phyloP scores from a whole-genome alignment of 2,329 filamentous ascomycete genomes.

The Clarireedia homoeocarpa region DNA sequence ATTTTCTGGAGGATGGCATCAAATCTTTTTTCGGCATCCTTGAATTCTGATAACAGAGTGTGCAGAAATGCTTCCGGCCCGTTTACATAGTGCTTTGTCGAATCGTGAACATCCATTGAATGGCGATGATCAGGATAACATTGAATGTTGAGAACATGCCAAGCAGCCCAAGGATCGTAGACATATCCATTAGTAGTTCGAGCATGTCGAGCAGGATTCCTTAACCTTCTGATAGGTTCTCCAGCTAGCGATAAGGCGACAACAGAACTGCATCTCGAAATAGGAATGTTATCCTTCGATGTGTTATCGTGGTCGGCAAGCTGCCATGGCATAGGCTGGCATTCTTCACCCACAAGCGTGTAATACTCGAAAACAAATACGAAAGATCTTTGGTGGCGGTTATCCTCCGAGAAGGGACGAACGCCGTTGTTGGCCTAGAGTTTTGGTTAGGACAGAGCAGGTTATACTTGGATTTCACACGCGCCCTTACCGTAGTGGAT shows the following conservation, averaged over 20 bases:
- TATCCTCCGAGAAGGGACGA: conserved; percentile 27
- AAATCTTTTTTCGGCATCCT: conserved; percentile 51
- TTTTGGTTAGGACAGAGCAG: neutral
- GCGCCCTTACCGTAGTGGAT: conserved; percentile 35
- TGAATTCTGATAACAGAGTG: conserved; percentile 50
- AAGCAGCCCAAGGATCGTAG: conserved; percentile 51
- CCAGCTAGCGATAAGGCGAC: conserved; percentile 51
- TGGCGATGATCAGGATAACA: conserved; percentile 52
- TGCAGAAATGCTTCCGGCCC: conserved; percentile 55
- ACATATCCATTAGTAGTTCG: conserved; percentile 42
- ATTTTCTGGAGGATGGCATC: conserved; percentile 49
- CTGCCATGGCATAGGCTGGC: conserved; percentile 53
- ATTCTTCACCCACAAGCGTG: conserved; percentile 48
- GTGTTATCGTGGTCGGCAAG: conserved; percentile 38
- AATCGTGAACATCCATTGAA: conserved; percentile 47
- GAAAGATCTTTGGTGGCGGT: conserved; percentile 46
- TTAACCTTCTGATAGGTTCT: conserved; percentile 40
- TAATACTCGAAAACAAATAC: conserved; percentile 60
- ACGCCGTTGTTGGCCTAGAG: conserved; percentile 13
- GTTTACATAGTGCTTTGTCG: conserved; percentile 46
- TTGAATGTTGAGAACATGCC: conserved; percentile 51
- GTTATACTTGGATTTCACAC: conserved; percentile 16
- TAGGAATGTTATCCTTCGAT: conserved; percentile 44
- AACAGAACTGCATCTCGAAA: conserved; percentile 51
- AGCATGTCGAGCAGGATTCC: conserved; percentile 41